Base-by-base conservation (phyloP, 1,139 yeast genomes). In the Zygoascus meyerae region DNA sequence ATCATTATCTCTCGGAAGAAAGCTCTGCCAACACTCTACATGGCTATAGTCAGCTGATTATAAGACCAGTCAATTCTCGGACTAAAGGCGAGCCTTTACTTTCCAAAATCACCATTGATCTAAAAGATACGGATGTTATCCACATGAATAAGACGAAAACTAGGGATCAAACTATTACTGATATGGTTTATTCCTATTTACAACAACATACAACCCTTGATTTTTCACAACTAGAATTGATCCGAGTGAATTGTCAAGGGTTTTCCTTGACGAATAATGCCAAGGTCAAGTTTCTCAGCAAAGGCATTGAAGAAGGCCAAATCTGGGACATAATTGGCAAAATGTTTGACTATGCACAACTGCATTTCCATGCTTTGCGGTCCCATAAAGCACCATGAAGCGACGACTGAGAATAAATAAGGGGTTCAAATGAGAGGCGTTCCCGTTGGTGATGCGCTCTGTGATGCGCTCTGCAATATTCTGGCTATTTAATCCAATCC, bases 211-310 rank as follows among this genome's bases (percentile, higher is more conserved):
- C 56, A 10, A 50, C 55, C 9, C 44, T 57, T 3, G 50, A 47
- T 31, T 55, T 57, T 34, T 36, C 37, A 31, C 37, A 50, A 12
- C 46, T 57, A 21, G 34, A 40, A 12, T 50, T 57, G 26, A 46
- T 45, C 7, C 49, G 57, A n/a, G 48, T 57, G 37, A 53, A 53
- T 42, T 57, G 60, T 36, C 54, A 49, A 2, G 56, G 56, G 29
- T 56, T 57, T 37, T 47, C 52, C 12, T 36, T 56, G 44, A 55
- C 58, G 10, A 35, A 43, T 16, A 47, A 46, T 10, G 61, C 60
- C 26, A 53, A 53, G 35, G 26, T 57, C 28, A 50, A 54, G 42
- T 34, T 56, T 18, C 50, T 54, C 44, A 45, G 44, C 35, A 42
- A 44, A 16, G 48, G 46, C 5, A 14, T 42, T 5, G 40, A 17